Evolutionary conservation across 305 asterid species (phyloP).

Genomic region (Fraxinus angustifolia): DNA sequence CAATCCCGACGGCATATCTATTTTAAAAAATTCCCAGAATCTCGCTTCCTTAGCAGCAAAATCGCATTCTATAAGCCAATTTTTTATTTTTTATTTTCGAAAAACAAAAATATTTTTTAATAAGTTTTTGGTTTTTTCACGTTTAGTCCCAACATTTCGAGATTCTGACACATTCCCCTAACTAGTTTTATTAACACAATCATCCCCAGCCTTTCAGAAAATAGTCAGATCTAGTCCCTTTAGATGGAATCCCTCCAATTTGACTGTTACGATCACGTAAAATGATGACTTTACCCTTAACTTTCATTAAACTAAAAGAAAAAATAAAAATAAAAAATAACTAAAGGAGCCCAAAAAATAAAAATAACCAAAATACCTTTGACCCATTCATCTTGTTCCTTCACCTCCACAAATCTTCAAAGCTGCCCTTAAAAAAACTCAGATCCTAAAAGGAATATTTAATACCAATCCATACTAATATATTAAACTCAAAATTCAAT

Average conservation of each 20-base stretch:
- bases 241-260: neutral
- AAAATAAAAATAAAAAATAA: too few relatives aligned
- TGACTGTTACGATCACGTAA: neutral
- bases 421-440: too few relatives aligned
- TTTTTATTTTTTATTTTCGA: neutral
- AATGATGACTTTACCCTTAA: neutral
- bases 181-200: neutral
- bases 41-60: neutral
- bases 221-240: neutral
- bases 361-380: too few relatives aligned
- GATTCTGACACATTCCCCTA: neutral
- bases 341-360: too few relatives aligned
- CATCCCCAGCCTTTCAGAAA: neutral
- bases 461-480: too few relatives aligned
- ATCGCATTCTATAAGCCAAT: neutral
- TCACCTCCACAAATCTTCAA: too few relatives aligned
- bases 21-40: neutral
- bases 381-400: too few relatives aligned
- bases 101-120: neutral
- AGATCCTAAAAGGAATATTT: too few relatives aligned
- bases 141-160: neutral
- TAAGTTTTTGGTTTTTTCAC: neutral
- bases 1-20: neutral
- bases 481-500: too few relatives aligned
- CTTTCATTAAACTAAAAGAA: too few relatives aligned